These are phyloP conservation scores for Cornus controversa DNA, from an alignment of 148 eudicot genomes.

Conservation along the genomic window DNA sequence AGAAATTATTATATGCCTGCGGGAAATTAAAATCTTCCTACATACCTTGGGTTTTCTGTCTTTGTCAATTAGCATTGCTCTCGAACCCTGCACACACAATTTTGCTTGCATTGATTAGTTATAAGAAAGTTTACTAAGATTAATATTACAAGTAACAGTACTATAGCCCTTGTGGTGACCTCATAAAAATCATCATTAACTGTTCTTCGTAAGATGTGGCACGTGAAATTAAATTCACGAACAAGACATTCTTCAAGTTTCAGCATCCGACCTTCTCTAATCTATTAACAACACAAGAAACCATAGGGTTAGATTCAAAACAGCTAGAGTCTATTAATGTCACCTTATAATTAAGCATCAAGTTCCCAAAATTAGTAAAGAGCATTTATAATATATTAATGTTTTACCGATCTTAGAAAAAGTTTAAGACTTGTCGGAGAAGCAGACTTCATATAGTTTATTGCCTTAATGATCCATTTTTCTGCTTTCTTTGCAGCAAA, in stretches of 20 bases:
- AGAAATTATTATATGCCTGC: too few species aligned
- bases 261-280: slow-evolving; percentile 35
- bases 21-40: too few species aligned
- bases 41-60: slow-evolving; percentile 39
- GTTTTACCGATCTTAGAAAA: slow-evolving; percentile 22
- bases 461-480: slow-evolving; percentile 21
- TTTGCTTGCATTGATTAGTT: neutral
- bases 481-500: slow-evolving; percentile 11
- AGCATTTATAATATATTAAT: neutral
- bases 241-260: slow-evolving; percentile 24
- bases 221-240: slow-evolving; percentile 19
- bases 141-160: neutral
- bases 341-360: too few species aligned
- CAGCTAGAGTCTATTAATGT: too few species aligned
- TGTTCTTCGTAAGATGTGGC: slow-evolving; percentile 13
- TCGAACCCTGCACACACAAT: slow-evolving; percentile 27
- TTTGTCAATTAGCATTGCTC: slow-evolving; percentile 35
- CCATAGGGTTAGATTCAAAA: neutral
- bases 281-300: slow-evolving; percentile 12
- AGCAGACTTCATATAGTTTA: slow-evolving; percentile 18
- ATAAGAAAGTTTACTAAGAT: neutral
- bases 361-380: too few species aligned
- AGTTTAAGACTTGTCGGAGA: slow-evolving; percentile 29
- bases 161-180: slow-evolving; percentile 4
- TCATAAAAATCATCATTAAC: slow-evolving; percentile 25